Evolutionary conservation across 1,284 basidiomycete genomes (phyloP), one percentile per base, ranked within the genome.

Genomic region (Rhodotorula glutinis): DNA sequence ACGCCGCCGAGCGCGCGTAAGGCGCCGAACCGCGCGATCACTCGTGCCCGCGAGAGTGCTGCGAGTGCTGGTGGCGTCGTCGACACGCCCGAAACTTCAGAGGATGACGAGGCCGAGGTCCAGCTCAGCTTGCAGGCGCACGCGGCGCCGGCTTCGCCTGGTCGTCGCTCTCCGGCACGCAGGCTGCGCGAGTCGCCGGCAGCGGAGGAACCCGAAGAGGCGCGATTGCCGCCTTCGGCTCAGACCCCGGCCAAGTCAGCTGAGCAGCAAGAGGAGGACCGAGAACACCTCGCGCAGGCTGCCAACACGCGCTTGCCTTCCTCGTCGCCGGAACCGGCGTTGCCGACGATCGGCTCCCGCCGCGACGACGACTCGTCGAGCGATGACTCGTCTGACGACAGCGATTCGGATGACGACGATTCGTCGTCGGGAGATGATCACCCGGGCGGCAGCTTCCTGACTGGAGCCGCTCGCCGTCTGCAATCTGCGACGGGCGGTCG

Each of bases 291-390:
- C 30, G 53, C 25, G 4, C 59, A 30, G n/a, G 66, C 64, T 7
- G 49, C 47, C 33, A 19, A 53, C 17, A 53, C 58, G 16, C 59
- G 57, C 23, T 58, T 66, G 1, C 67, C 67, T 14, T 62, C 60
- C 1, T 66, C 67, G 1, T 69, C 67, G 9, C 67, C 67, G 30
- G 63, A 65, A 53, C 63, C 67, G 3, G 61, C 27, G 1, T 51
- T 69, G 19, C 67, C 61, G 1, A 65, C 63, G 2, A 69, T 69
- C 44, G 67, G 67, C 11, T n/a, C 51, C 58, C 30, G 16, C 17
- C 27, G 10, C 40, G 23, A n/a, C 25, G 54, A 53, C n/a, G 53
- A 49, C 27, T 65, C 61, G n/a, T 57, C 58, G 33, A 25, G 25
- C 47, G 64, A 65, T 46, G 64, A 65, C 29, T 58, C 57, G 11